These are phyloP conservation scores for Tetrahymena malaccensis DNA, from an alignment of 73 alveolate species.

Conservation along the genomic window DNA sequence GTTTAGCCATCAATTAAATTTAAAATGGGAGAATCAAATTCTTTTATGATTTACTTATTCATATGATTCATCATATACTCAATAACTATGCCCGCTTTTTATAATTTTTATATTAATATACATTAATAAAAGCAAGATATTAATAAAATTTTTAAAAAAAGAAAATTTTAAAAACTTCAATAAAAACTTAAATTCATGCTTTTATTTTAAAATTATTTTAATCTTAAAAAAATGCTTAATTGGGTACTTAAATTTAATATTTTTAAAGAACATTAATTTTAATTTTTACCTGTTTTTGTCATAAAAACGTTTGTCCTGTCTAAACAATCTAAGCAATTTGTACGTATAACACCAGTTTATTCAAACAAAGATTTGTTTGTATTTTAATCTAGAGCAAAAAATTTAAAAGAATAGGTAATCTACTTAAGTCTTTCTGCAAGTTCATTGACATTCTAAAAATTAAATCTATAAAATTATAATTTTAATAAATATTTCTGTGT, in stretches of 20 bases:
- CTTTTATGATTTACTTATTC: background rate
- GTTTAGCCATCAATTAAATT: background rate
- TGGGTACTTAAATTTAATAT: background rate
- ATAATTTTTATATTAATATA: too few species aligned
- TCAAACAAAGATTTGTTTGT: background rate
- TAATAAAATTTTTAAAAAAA: too few species aligned
- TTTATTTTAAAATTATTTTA: too few species aligned
- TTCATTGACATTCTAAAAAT: background rate
- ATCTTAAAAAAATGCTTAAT: background rate
- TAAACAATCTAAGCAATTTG: slow-evolving; percentile 29
- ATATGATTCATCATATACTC: background rate
- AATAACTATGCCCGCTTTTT: background rate
- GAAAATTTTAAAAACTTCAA: too few species aligned
- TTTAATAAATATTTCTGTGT: background rate
- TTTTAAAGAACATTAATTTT: too few species aligned
- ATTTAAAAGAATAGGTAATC: background rate
- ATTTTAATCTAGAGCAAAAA: background rate
- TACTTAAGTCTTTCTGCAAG: background rate
- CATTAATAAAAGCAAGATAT: too few species aligned
- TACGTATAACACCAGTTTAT: background rate
- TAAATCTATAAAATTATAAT: background rate
- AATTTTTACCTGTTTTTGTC: slow-evolving; percentile 8
- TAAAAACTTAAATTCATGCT: too few species aligned
- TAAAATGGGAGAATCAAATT: background rate
- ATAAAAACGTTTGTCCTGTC: slow-evolving; percentile 22